Conservation (phyloP, 2,329 filamentous ascomycete genomes). For the Pseudogymnoascus sp. region DNA sequence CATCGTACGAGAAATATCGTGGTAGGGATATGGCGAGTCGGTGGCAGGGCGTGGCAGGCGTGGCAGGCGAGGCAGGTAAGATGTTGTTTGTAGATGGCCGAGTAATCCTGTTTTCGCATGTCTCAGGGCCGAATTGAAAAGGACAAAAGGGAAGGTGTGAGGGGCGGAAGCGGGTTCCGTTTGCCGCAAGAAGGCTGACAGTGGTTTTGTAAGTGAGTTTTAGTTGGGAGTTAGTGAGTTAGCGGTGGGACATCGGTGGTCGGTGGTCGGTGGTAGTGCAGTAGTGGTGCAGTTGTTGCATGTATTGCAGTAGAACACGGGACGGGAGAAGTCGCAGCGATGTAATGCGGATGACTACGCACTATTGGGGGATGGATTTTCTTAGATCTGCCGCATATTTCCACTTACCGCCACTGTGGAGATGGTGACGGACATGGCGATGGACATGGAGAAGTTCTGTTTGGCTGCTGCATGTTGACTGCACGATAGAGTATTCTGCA, state of each 20-base stretch:
- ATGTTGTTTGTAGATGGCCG: background rate
- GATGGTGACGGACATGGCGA: background rate
- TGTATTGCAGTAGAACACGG: too few relatives aligned
- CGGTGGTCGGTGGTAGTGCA: background rate
- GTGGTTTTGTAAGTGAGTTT: background rate
- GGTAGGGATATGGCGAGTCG: background rate
- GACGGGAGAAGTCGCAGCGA: constrained; percentile 3
- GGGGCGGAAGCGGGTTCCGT: background rate
- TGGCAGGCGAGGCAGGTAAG: background rate
- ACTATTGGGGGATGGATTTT: background rate
- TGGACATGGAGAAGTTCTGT: background rate
- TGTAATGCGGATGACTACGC: background rate
- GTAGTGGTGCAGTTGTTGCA: too few relatives aligned
- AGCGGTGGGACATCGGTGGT: too few relatives aligned
- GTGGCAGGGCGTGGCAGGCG: background rate
- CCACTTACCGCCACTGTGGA: background rate
- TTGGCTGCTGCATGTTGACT: background rate
- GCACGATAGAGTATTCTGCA: background rate
- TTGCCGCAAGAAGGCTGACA: constrained; percentile 1
- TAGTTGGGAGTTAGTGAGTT: background rate
- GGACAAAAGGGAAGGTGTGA: background rate
- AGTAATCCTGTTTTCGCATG: constrained; percentile 3
- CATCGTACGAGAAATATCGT: background rate
- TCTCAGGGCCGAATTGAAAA: background rate
- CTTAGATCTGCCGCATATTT: background rate